These are phyloP conservation scores for Nicotiana undulata DNA, from an alignment of 257 asterid genomes.

Conservation along the genomic window DNA sequence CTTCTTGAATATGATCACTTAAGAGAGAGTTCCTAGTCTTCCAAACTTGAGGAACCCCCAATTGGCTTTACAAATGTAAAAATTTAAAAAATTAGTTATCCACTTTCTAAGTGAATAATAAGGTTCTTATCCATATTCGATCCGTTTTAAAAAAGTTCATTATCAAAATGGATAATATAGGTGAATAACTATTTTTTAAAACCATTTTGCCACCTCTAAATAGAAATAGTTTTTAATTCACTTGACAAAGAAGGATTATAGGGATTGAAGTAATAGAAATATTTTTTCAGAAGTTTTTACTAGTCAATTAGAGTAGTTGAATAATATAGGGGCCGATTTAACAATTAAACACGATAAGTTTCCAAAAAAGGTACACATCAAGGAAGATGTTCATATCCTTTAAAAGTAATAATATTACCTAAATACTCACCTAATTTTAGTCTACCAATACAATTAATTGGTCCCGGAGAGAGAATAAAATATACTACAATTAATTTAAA, in stretches of 20 bases:
- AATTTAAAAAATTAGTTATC: too few relatives aligned
- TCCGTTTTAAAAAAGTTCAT: too few relatives aligned
- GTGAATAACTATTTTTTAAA: too few relatives aligned
- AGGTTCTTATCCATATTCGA: too few relatives aligned
- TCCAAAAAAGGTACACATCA: background rate
- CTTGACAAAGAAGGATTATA: background rate
- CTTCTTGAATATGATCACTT: too few relatives aligned
- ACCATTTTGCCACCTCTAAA: too few relatives aligned
- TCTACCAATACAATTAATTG: background rate
- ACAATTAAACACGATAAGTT: background rate
- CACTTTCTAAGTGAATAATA: too few relatives aligned
- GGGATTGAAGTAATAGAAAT: background rate
- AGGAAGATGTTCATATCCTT: background rate
- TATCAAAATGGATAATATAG: too few relatives aligned
- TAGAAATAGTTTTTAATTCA: too few relatives aligned
- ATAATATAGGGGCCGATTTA: background rate
- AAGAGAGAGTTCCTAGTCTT: too few relatives aligned
- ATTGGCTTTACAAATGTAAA: too few relatives aligned
- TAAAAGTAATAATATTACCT: background rate
- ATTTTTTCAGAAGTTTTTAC: background rate
- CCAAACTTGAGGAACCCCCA: too few relatives aligned
- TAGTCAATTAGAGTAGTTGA: background rate
- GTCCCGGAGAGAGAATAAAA: slow-evolving; percentile 5
- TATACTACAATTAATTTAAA: background rate
- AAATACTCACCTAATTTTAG: background rate